A percentile compares a stretch with the other conserved stretches of the same genome.
Conservation (phyloP, 2,329 filamentous ascomycete species). For the Pestalotiopsis fici region DNA sequence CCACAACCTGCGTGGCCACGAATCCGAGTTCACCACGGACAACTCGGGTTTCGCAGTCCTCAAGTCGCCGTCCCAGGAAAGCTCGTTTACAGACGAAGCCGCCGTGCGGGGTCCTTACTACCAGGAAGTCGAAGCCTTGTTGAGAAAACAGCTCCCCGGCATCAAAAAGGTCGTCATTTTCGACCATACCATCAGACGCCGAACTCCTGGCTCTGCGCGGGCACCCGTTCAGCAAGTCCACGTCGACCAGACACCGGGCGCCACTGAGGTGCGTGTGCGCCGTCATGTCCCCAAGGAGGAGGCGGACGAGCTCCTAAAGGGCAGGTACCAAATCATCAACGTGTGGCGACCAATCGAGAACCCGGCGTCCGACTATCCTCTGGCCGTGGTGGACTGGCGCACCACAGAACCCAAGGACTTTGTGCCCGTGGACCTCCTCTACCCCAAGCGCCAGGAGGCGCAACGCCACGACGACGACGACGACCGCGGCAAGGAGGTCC, state of each 20-base stretch:
- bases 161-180: slow-evolving; percentile 68
- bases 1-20: slow-evolving; percentile 53
- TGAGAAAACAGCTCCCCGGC: slow-evolving; percentile 54
- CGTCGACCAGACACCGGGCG: slow-evolving; percentile 69
- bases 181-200: slow-evolving; percentile 69
- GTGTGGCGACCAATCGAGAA: slow-evolving; percentile 70
- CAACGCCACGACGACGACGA: slow-evolving; percentile 1
- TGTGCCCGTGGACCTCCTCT: slow-evolving; percentile 62
- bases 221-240: slow-evolving; percentile 71
- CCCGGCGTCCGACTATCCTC: slow-evolving; percentile 61
- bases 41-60: slow-evolving; percentile 60
- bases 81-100: slow-evolving; percentile 54
- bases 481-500: slow-evolving; percentile 10
- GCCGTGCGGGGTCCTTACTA: slow-evolving; percentile 62
- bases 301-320: slow-evolving; percentile 55
- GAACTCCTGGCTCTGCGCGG: slow-evolving; percentile 53
- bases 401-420: slow-evolving; percentile 59
- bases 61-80: slow-evolving; percentile 52
- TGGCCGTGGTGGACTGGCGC: slow-evolving; percentile 67
- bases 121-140: slow-evolving; percentile 57
- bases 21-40: slow-evolving; percentile 55
- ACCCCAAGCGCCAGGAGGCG: slow-evolving; percentile 45
- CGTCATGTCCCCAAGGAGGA: slow-evolving; percentile 58
- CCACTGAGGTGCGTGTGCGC: slow-evolving; percentile 62
- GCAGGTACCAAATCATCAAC: slow-evolving; percentile 68